Base-by-base conservation (phyloP, 2,329 filamentous ascomycete genomes). In the Coniella vitis region DNA sequence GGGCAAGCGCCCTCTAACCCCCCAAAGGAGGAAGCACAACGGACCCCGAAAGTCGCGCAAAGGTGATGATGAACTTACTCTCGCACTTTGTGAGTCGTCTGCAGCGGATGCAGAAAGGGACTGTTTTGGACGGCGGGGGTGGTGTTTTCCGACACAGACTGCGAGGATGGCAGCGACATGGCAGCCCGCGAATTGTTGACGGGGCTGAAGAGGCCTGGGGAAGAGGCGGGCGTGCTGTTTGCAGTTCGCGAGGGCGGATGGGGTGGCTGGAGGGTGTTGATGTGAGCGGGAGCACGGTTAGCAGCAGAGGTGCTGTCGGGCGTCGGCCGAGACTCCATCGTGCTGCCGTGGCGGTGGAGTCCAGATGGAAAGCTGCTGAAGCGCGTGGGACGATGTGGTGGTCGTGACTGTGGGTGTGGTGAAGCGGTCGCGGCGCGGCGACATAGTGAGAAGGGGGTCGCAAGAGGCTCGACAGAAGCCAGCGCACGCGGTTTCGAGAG, bases 51-150 rank as follows among this genome's bases (percentile, higher is more conserved):
- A 47, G 53, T 40, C 13, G 17, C 19, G 22, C 22, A 49, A 51
- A 49, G 17, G 41, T 40, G 47, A n/a, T n/a, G n/a, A n/a, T 46
- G 21, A n/a, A 78, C 83, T 75, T 74, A 87, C 83, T 90, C 86
- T 77, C 84, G 76, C 44, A 89, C 86, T 65, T 76, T 82, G 64
- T 86, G 83, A 52, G 34, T 36, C 7, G 79, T 78, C 64, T 89
- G 85, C 48, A 86, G 67, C 31, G 84, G 83, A 59, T 89, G 85
- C 48, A 87, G 66, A 59, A 78, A 83, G 1, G 84, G 82, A 58
- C 78, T 83, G 49, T 72, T 70, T 36, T 66, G 60, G 21, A 68
- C 69, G 36, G 69, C 70, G 34, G 78, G 76, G 4, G 77, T 76
- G 21, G 74, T 73, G 52, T 69, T 72, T 60, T 82, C 79, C 52